These are phyloP conservation scores for Sporisorium scitamineum DNA, from an alignment of 1,284 basidiomycete species.

Conservation along the genomic window DNA sequence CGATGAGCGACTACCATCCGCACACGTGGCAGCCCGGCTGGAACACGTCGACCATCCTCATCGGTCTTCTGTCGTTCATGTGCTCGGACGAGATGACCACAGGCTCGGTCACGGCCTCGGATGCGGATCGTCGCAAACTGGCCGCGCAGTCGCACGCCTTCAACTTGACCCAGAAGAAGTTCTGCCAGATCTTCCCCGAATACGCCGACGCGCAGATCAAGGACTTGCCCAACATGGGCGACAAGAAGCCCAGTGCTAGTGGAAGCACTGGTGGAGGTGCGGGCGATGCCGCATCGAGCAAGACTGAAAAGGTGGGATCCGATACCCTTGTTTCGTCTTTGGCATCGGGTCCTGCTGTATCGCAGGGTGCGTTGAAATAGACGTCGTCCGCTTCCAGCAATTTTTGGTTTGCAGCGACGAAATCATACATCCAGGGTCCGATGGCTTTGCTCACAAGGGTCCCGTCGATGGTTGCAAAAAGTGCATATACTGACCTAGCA, in stretches of 20 bases:
- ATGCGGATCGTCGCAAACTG: constrained; percentile 81
- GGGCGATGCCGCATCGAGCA: constrained; percentile 7
- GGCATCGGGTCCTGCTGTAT: constrained; percentile 42
- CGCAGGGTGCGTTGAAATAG: constrained; percentile 38
- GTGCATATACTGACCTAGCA: constrained; percentile 8
- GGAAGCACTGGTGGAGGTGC: neutral
- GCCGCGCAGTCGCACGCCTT: constrained; percentile 84
- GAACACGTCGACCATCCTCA: constrained; percentile 93
- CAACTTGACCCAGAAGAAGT: constrained; percentile 83
- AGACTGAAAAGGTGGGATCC: constrained; percentile 48
- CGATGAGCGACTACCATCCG: constrained; percentile 78
- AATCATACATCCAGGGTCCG: neutral
- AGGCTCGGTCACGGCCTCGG: constrained; percentile 85
- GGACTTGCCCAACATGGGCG: constrained; percentile 68
- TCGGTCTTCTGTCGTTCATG: constrained; percentile 96
- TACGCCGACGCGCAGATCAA: constrained; percentile 35
- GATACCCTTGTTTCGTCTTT: constrained; percentile 33
- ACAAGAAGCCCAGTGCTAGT: constrained; percentile 23
- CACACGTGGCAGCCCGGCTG: constrained; percentile 90
- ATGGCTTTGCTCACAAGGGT: constrained; percentile 7
- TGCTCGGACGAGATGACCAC: constrained; percentile 96
- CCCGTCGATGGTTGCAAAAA: neutral
- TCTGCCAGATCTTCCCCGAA: constrained; percentile 71
- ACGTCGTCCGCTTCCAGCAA: constrained; percentile 1
- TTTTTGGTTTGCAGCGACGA: neutral